Evolutionary conservation across 2,329 filamentous ascomycete species (phyloP), one percentile per base, ranked within the genome.

Genomic region (Dothistroma pini): DNA sequence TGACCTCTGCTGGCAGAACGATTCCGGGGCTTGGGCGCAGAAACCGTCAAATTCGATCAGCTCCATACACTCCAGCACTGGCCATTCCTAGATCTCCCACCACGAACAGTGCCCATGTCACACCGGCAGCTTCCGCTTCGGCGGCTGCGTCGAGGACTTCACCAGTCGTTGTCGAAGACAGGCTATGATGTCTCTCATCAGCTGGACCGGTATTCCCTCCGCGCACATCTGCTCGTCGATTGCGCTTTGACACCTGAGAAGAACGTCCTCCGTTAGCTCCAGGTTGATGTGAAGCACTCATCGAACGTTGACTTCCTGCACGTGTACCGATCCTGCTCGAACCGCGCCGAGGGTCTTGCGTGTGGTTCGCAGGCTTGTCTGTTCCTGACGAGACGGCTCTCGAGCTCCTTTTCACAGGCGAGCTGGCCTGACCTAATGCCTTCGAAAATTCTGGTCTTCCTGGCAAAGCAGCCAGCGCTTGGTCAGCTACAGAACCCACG

Each of bases 51-150:
- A 58, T 51, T 25, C 56, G 56, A 52, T 60, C 57, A 10, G 57
- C 63, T 16, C 63, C 63, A 55, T 57, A 63, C 14, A 65, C 63
- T 7, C 57, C 63, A 10, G 59, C 60, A 47, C 54, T 60, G 16
- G 58, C 60, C 58, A 62, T 52, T 1, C 64, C 64, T 12, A 65
- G 47, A 22, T 63, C 64, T 14, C 64, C 63, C 2, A 67, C 2
- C 8, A 60, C 21, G 11, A 38, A 60, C 19, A 67, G 53, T 14
- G 14, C 58, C 35, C 35, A 57, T 7, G 58, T 61, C 34, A 65
- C 47, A n/a, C 44, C 58, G 16, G 57, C 60, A 35, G 63, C 64
- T 61, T 67, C 64, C 51, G 54, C 50, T 21, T 55, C 47, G 12
- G 14, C 32, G 32, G 54, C 57, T 19, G 49, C 29, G 29, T 34